Base-by-base conservation (phyloP, 192 early-diverging fungal genomes). In the Tieghemiomyces parasiticus region DNA sequence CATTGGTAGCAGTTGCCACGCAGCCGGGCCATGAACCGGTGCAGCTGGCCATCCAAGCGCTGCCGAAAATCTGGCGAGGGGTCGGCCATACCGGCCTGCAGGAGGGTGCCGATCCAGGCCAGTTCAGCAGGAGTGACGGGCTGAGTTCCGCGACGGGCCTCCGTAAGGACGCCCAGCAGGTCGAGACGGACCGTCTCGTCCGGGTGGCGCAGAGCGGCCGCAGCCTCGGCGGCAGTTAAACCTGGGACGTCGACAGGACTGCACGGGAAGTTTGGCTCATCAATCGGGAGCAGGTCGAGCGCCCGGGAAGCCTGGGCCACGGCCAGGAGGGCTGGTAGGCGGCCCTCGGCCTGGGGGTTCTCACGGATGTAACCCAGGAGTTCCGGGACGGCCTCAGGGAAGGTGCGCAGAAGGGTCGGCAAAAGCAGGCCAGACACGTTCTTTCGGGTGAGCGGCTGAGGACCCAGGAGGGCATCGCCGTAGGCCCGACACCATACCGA, bases 61-160 rank as follows among this genome's bases (percentile, higher is more conserved):
- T 91, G 89, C 13, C 92, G 79, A 68, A 90, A 92, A 38, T 92
- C 90, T 0, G 89, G 84, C 25, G 81, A 81, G 25, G 84, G 82
- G 19, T 77, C 78, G 42, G 81, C 85, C 49, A 82, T 58, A 60
- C 89, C 90, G 19, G 81, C 78, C 0, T 75, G 72, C 29, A 94
- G 66, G 46, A 88, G 87, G 28, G 68, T 60, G 58, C 81, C 79
- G 29, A 94, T 48, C 53, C 87, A 66, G 0, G 72, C 63, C n/a
- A 84, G 61, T 61, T 94, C 89, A 14, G 73, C 68, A 9, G 58
- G 59, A 25, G 74, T 78, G 26, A 86, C 75, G 32, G 81, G 78
- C 14, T 76, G 74, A 0, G 84, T 78, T 20, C 78, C 72, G 22
- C 83, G 78, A 48, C 78, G 71, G 2, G 87, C 79, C 59, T 92